These are phyloP conservation scores for Carex arenaria DNA, from an alignment of 202 grass and related monocot species.

Conservation along the genomic window DNA sequence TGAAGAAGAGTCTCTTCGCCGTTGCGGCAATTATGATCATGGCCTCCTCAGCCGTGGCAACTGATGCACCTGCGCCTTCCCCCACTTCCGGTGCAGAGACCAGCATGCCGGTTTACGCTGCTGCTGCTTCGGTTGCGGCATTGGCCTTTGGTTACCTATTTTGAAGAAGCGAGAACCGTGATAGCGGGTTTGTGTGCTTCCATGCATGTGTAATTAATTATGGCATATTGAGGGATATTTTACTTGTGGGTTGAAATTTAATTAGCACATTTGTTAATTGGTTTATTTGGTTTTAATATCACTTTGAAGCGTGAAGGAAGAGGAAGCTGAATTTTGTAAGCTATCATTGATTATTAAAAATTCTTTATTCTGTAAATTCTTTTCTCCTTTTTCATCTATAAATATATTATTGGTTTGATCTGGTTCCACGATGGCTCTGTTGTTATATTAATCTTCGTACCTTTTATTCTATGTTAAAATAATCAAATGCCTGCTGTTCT, in stretches of 20 bases:
- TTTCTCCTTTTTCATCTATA: neutral
- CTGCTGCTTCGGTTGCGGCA: constrained; percentile 11
- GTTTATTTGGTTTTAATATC: constrained; percentile 13
- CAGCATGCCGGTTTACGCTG: neutral
- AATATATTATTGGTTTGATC: neutral
- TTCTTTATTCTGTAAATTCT: neutral
- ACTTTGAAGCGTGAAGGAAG: neutral
- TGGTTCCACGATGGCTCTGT: neutral
- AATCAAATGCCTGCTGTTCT: neutral
- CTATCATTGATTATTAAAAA: constrained; percentile 14
- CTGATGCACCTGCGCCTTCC: constrained; percentile 3
- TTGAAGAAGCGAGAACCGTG: neutral
- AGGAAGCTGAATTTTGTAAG: constrained; percentile 6
- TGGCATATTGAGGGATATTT: neutral
- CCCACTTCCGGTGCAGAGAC: constrained; percentile 20
- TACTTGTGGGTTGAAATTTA: constrained; percentile 14
- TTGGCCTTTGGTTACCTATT: constrained; percentile 21
- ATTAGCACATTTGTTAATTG: constrained; percentile 16
- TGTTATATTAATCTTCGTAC: neutral
- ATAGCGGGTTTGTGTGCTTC: neutral
- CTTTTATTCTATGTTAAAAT: neutral
- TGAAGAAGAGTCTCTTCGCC: constrained; percentile 20
- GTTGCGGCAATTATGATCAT: neutral
- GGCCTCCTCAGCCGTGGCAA: constrained; percentile 6
- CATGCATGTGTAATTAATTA: constrained; percentile 13